A percentile compares a stretch with the other conserved stretches of the same genome.
These are phyloP conservation scores for Pueraria montana DNA, from an alignment of 306 rosid genomes.

Conservation along the genomic window DNA sequence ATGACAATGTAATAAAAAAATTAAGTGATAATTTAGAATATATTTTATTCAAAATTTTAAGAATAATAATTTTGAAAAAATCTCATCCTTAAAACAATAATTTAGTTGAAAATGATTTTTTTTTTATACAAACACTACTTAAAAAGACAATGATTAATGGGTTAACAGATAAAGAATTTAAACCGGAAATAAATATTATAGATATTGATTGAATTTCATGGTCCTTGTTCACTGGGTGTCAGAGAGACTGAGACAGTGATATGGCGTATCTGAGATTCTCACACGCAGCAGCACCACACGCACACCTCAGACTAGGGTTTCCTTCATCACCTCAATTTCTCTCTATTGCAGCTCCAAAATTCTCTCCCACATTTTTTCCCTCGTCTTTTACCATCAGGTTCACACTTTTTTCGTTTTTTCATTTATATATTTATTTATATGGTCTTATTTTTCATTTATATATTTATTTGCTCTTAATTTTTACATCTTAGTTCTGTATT, in stretches of 20 bases:
- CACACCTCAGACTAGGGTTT: constrained; percentile 44
- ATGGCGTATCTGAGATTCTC: constrained; percentile 6
- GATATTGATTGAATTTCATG: neutral
- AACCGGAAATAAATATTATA: neutral
- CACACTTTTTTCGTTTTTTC: neutral
- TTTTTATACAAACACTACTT: too few relatives aligned
- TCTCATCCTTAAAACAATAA: neutral
- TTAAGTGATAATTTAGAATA: too few relatives aligned
- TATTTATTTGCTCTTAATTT: too few relatives aligned
- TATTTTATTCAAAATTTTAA: too few relatives aligned
- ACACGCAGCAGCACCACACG: neutral
- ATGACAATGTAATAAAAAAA: too few relatives aligned
- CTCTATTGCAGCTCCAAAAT: neutral
- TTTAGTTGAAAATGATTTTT: neutral
- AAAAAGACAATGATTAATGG: neutral
- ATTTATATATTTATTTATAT: too few relatives aligned
- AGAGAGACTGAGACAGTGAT: neutral
- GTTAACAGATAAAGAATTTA: neutral
- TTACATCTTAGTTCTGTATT: too few relatives aligned
- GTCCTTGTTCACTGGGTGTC: neutral
- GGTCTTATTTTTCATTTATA: too few relatives aligned
- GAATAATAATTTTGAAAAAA: too few relatives aligned
- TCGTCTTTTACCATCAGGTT: constrained; percentile 49
- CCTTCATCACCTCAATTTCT: constrained; percentile 36
- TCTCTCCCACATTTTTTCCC: neutral